Percentiles rank a stretch among this genome's conserved stretches.
phyloP scores from a whole-genome alignment of 805 yeast genomes.

The Candida arabinofermentans region DNA sequence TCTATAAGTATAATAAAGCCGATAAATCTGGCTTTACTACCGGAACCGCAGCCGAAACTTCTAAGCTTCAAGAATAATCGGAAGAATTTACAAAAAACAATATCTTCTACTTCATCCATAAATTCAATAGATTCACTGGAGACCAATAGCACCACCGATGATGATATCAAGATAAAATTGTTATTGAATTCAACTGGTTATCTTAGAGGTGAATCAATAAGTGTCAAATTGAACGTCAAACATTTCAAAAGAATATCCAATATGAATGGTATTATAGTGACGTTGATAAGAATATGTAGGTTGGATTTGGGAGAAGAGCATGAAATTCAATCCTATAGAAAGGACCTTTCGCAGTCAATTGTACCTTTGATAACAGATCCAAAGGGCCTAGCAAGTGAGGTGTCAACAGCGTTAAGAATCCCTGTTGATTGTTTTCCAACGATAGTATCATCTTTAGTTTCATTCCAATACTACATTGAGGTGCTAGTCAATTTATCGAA shows the following conservation, averaged over 20 bases:
- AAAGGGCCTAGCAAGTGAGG: slow-evolving; percentile 47
- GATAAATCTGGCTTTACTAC: slow-evolving; percentile 63
- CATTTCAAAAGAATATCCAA: slow-evolving; percentile 72
- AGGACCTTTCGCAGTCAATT: slow-evolving; percentile 75
- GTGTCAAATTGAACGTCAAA: slow-evolving; percentile 59
- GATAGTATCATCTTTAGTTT: slow-evolving; percentile 62
- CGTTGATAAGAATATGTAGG: slow-evolving; percentile 76
- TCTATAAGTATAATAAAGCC: slow-evolving; percentile 64
- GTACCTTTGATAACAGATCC: slow-evolving; percentile 81
- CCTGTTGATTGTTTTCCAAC: slow-evolving; percentile 89
- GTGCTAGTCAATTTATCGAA: slow-evolving; percentile 78
- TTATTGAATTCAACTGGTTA: slow-evolving; percentile 63
- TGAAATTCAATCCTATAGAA: slow-evolving; percentile 68
- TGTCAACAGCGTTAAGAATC: slow-evolving; percentile 60
- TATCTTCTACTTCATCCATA: slow-evolving; percentile 39
- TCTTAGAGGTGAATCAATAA: slow-evolving; percentile 74
- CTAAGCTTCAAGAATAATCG: slow-evolving; percentile 53
- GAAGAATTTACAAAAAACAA: slow-evolving; percentile 32
- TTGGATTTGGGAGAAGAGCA: slow-evolving; percentile 57
- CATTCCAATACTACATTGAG: slow-evolving; percentile 83
- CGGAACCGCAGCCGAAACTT: slow-evolving; percentile 62
- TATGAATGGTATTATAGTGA: slow-evolving; percentile 69
- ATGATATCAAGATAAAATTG: slow-evolving; percentile 32
- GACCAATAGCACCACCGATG: slow-evolving; percentile 8
- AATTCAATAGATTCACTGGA: slow-evolving; percentile 26